Evolutionary conservation across 257 asterid species (phyloP).

Genomic region (Lantana camara): DNA sequence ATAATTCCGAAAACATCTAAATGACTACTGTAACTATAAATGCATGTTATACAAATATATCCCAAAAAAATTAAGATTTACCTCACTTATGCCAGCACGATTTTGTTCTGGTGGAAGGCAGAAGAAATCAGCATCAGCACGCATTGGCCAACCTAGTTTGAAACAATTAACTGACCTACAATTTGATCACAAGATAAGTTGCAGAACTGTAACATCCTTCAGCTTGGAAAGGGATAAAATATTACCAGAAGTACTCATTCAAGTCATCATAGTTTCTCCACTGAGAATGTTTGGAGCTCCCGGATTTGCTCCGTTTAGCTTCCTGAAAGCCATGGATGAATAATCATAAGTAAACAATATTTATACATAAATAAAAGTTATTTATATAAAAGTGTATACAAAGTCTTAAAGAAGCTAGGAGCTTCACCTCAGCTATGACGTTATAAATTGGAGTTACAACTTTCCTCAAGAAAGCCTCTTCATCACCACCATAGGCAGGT

Average conservation of each 20-base stretch:
- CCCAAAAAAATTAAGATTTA: slow-evolving; percentile 26
- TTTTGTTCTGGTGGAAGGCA: slow-evolving; percentile 50
- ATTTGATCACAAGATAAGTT: slow-evolving; percentile 32
- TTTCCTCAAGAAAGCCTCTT: slow-evolving; percentile 87
- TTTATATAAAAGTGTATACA: no score
- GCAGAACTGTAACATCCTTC: slow-evolving; percentile 9
- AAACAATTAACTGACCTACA: slow-evolving; percentile 92
- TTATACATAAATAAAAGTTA: no score
- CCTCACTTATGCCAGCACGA: slow-evolving; percentile 52
- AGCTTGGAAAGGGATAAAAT: slow-evolving; percentile 12
- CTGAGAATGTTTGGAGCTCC: slow-evolving; percentile 74
- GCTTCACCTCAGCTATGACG: slow-evolving; percentile 65
- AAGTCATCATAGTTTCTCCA: slow-evolving; percentile 98
- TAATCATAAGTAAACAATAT: neutral
- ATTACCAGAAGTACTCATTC: slow-evolving; percentile 92
- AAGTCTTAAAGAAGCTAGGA: slow-evolving; percentile 16
- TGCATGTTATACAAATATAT: slow-evolving; percentile 18
- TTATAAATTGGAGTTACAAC: slow-evolving; percentile 86
- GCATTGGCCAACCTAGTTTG: slow-evolving; percentile 98
- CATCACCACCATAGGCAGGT: slow-evolving; percentile 95
- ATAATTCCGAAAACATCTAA: neutral
- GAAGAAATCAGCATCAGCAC: slow-evolving; percentile 95
- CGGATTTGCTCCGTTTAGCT: slow-evolving; percentile 63
- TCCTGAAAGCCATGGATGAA: slow-evolving; percentile 53
- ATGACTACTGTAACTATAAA: neutral